Base-by-base conservation (phyloP, 2,329 filamentous ascomycete species). In the Diaporthe citri region DNA sequence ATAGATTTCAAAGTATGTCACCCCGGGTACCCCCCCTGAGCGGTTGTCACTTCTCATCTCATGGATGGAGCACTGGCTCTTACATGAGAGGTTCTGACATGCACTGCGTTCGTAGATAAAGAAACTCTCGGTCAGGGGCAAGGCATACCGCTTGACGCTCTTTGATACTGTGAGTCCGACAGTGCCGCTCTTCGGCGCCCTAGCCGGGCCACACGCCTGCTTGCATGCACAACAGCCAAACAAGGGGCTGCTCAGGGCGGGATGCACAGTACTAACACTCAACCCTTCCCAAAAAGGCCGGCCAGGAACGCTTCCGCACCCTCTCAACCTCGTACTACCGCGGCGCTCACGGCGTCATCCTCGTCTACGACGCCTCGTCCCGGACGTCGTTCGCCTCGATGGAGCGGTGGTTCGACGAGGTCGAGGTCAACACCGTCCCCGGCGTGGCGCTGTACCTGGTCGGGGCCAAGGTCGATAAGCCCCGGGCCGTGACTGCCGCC, bases 351-450 rank as follows among this genome's bases (percentile, higher is more conserved):
- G 87, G 84, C 76, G 85, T 88, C 73, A 82, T 89, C 72, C 80
- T 89, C 36, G 86, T 88, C 72, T 89, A 88, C 80, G 87, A 88
- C 79, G 83, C 87, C 36, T 85, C 86, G 57, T 87, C 82, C 78
- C 81, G 87, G 43, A 85, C 87, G 67, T 87, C 85, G 73, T 90
- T 90, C 78, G 79, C 85, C 34, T 84, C 85, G 66, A 88, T 90
- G 87, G 87, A 88, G 60, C 82, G 84, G 67, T 90, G 88, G 88
- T 88, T 89, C 77, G 85, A 88, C 59, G 88, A 90, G 79, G 88
- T 86, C 9, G 85, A 88, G 78, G 80, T 81, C 17, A 89, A 89
- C 78, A 88, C 87, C 3, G 84, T 85, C 28, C 83, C 86, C 0
- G 85, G 86, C 12, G 86, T 87, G n/a, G 85, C 86, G 57, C 84